Conservation (phyloP, 2,329 filamentous ascomycete genomes). For the Amesomyces nigricolor region DNA sequence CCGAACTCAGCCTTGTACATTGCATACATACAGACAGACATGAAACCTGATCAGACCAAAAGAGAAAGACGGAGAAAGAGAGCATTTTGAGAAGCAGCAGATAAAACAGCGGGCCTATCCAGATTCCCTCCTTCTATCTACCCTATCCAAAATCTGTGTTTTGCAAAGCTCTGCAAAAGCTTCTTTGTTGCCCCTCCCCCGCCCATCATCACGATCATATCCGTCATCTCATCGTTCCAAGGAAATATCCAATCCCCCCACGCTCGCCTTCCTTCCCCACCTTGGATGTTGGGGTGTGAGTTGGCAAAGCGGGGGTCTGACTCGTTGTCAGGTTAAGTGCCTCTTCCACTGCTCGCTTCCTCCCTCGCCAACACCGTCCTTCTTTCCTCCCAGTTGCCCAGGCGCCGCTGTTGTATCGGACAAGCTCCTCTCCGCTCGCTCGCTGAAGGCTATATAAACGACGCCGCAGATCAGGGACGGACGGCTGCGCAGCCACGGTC, state of each 20-base stretch:
- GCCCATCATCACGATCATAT: slow-evolving; percentile 10
- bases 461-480: not conserved
- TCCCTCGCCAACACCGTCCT: not conserved
- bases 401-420: slow-evolving; percentile 6
- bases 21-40: too few relatives aligned
- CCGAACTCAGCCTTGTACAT: not conserved
- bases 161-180: not conserved
- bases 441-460: not conserved
- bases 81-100: not conserved
- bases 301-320: not conserved
- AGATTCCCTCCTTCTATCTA: slow-evolving; percentile 1
- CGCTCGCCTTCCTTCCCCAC: not conserved
- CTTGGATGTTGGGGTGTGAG: not conserved
- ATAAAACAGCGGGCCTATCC: slow-evolving; percentile 10
- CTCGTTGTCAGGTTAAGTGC: not conserved
- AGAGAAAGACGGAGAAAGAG: not conserved
- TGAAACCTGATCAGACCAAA: too few relatives aligned
- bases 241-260: not conserved
- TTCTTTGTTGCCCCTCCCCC: not conserved
- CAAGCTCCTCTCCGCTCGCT: not conserved
- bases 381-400: not conserved
- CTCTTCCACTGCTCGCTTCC: too few relatives aligned
- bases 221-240: slow-evolving; percentile 15
- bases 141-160: not conserved
- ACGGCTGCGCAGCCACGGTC: not conserved